phyloP scores from a whole-genome alignment of 768 basidiomycete genomes.

The Lyophyllum semitale region DNA sequence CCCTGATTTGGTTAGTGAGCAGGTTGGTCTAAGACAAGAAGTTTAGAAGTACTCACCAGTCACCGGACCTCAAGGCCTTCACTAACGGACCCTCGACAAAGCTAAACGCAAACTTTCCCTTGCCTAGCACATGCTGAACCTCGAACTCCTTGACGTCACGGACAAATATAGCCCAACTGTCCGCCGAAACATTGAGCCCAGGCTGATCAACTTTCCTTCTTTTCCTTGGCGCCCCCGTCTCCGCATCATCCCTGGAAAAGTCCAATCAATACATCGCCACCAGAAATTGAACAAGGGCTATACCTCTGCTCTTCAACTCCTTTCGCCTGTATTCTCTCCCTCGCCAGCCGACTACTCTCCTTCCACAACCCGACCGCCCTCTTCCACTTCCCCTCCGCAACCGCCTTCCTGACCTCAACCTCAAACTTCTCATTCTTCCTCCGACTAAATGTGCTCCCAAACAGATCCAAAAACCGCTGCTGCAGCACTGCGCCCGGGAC shows the following conservation, averaged over 20 bases:
- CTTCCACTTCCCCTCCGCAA: constrained; percentile 84
- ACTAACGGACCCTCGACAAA: constrained; percentile 97
- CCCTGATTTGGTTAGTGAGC: constrained; percentile 49
- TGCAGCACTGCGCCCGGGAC: constrained; percentile 74
- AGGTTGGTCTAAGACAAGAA: neutral
- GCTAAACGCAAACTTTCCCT: constrained; percentile 89
- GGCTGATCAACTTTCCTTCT: constrained; percentile 14
- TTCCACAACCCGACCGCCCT: constrained; percentile 82
- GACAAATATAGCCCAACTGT: constrained; percentile 13
- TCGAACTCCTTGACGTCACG: constrained; percentile 78
- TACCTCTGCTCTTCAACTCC: constrained; percentile 26
- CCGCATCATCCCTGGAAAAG: constrained; percentile 26
- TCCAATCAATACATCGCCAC: neutral
- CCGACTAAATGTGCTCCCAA: constrained; percentile 85
- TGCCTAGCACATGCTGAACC: constrained; percentile 82
- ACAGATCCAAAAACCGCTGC: constrained; percentile 74
- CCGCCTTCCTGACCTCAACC: constrained; percentile 77
- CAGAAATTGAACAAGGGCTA: neutral
- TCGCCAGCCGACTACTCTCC: constrained; percentile 71
- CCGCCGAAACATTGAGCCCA: constrained; percentile 14
- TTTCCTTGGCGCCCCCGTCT: constrained; percentile 26
- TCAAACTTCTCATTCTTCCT: constrained; percentile 89
- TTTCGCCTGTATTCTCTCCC: constrained; percentile 54
- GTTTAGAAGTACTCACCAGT: constrained; percentile 68
- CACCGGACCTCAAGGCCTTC: constrained; percentile 81